Conservation (phyloP, 257 asterid species). For the Rhazya stricta region DNA sequence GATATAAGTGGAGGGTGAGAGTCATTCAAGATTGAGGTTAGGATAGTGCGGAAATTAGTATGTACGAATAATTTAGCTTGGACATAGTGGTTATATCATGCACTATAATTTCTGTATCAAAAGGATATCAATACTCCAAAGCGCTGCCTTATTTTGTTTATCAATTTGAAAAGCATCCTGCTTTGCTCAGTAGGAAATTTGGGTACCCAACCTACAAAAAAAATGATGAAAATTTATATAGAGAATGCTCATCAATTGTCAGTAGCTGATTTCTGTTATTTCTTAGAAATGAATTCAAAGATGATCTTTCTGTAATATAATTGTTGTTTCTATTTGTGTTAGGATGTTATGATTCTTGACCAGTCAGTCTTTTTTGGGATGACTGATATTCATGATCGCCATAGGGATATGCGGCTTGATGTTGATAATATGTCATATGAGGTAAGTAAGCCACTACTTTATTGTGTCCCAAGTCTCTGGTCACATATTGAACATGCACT, state of each 20-base stretch:
- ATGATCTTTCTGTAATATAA: conserved; percentile 6
- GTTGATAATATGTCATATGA: conserved; percentile 53
- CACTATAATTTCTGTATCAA: background rate
- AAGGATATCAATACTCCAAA: background rate
- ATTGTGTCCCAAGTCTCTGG: background rate
- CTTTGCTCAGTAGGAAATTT: background rate
- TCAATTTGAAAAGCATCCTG: background rate
- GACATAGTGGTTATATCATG: background rate
- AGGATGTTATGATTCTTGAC: conserved; percentile 47
- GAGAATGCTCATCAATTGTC: no score
- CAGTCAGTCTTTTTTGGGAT: conserved; percentile 40
- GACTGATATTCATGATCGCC: conserved; percentile 38
- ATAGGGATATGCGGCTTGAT: conserved; percentile 53
- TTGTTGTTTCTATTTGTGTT: background rate
- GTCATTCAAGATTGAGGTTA: background rate
- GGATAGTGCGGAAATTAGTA: background rate
- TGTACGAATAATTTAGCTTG: background rate
- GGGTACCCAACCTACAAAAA: background rate
- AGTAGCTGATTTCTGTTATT: background rate
- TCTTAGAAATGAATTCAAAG: background rate
- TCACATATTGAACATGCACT: background rate
- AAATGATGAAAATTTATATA: background rate
- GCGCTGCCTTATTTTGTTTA: background rate
- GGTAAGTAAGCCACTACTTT: conserved; percentile 14
- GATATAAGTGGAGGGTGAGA: background rate